Percentiles rank a stretch among this genome's conserved stretches.
These are phyloP conservation scores for Guyanaporus albipodus DNA, from an alignment of 768 basidiomycete genomes.

Conservation along the genomic window DNA sequence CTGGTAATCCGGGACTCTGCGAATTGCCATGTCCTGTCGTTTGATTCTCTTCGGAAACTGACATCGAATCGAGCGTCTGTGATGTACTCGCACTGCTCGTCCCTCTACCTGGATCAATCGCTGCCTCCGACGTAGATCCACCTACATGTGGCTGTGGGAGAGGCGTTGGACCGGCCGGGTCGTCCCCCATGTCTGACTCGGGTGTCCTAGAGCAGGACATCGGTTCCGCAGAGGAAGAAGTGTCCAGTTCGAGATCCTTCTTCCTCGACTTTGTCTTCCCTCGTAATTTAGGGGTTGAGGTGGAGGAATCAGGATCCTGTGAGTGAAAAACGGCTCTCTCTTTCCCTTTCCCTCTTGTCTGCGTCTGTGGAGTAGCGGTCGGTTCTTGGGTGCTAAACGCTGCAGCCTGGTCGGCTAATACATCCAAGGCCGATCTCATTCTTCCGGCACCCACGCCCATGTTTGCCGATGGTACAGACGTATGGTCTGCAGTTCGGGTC, in stretches of 20 bases:
- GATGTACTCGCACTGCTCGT: background rate
- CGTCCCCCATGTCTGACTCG: constrained; percentile 10
- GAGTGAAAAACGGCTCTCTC: constrained; percentile 8
- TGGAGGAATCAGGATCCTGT: constrained; percentile 5
- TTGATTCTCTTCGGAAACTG: background rate
- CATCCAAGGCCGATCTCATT: constrained; percentile 58
- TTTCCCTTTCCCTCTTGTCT: constrained; percentile 21
- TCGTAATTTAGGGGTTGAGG: constrained; percentile 3
- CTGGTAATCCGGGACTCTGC: background rate
- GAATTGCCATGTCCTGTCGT: background rate
- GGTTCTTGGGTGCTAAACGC: constrained; percentile 42
- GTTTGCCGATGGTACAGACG: background rate
- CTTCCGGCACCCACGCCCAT: constrained; percentile 16
- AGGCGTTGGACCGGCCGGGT: background rate
- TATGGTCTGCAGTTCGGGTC: background rate
- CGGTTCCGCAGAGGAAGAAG: constrained; percentile 1
- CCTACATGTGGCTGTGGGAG: background rate
- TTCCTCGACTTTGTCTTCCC: constrained; percentile 8
- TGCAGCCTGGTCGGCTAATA: constrained; percentile 71
- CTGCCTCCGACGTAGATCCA: constrained; percentile 5
- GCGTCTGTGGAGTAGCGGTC: background rate
- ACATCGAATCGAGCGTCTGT: constrained; percentile 7
- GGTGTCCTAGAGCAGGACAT: constrained; percentile 17
- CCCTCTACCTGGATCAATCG: constrained; percentile 23
- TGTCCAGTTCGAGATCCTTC: constrained; percentile 5